Conservation (phyloP, 176 grass and related monocot genomes). For the Ensete ventricosum region DNA sequence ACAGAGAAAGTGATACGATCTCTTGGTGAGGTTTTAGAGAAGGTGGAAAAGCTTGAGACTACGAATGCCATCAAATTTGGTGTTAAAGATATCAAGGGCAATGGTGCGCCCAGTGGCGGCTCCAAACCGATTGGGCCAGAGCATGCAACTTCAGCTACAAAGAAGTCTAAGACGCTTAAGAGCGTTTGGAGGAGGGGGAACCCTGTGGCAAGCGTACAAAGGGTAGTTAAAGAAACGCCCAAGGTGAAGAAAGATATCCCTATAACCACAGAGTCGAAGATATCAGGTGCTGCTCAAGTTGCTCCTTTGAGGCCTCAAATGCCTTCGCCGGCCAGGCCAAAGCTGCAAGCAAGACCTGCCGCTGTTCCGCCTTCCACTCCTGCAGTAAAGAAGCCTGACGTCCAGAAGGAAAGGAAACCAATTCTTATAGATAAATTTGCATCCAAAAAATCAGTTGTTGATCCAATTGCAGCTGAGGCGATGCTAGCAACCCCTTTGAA, state of each 20-base stretch:
- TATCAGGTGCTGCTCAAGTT: conserved; percentile 23
- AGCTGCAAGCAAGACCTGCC: conserved; percentile 42
- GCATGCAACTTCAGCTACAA: conserved; percentile 17
- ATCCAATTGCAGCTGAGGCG: conserved; percentile 58
- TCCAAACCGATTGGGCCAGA: conserved; percentile 27
- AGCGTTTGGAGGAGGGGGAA: conserved; percentile 94
- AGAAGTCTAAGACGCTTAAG: conserved; percentile 63
- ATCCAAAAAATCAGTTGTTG: conserved; percentile 49
- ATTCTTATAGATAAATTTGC: conserved; percentile 89
- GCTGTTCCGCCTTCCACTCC: conserved; percentile 34
- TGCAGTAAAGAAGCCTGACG: conserved; percentile 32
- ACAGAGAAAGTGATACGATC: conserved; percentile 59
- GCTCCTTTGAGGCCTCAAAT: conserved; percentile 22
- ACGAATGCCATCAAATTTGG: conserved; percentile 21
- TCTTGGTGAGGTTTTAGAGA: conserved; percentile 75
- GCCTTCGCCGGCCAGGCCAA: conserved; percentile 18
- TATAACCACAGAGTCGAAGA: conserved; percentile 5
- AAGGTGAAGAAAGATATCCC: conserved; percentile 9
- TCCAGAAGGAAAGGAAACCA: conserved; percentile 60
- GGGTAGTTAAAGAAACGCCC: conserved; percentile 53
- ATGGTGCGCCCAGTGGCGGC: conserved; percentile 31
- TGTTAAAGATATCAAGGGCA: conserved; percentile 12
- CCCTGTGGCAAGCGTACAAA: conserved; percentile 48
- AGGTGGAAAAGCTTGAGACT: conserved; percentile 78
- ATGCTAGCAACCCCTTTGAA: conserved; percentile 44